Evolutionary conservation across 2,329 filamentous ascomycete species (phyloP).

Genomic region (Camillea tinctor): DNA sequence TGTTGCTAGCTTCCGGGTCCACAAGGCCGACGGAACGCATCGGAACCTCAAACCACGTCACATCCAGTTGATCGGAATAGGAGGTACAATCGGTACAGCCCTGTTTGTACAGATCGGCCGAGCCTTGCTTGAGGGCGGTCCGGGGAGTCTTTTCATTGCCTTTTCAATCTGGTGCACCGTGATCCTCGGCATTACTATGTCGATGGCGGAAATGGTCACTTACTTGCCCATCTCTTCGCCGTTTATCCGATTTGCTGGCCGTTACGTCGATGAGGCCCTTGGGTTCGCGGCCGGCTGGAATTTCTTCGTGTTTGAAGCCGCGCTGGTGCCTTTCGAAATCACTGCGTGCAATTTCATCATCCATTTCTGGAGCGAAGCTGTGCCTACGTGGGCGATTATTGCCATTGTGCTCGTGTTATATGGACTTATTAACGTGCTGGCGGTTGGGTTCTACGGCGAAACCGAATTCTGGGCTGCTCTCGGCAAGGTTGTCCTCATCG

Average conservation of each 20-base stretch:
- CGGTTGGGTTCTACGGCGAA: conserved; percentile 73
- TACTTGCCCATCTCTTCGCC: conserved; percentile 75
- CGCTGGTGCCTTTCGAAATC: conserved; percentile 66
- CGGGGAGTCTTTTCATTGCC: conserved; percentile 56
- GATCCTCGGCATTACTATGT: conserved; percentile 58
- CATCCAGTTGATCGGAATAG: conserved; percentile 61
- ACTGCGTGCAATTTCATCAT: conserved; percentile 64
- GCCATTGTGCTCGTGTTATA: conserved; percentile 55
- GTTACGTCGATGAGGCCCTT: conserved; percentile 73
- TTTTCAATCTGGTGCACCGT: conserved; percentile 63
- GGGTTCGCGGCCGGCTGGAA: conserved; percentile 73
- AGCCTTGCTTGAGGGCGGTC: conserved; percentile 58
- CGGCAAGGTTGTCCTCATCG: conserved; percentile 69
- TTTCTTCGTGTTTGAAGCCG: conserved; percentile 69
- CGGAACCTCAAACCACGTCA: conserved; percentile 55
- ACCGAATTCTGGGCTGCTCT: conserved; percentile 74
- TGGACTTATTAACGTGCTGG: conserved; percentile 65
- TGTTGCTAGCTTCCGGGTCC: conserved; percentile 17
- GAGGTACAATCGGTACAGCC: conserved; percentile 63
- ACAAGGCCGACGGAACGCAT: conserved; percentile 44
- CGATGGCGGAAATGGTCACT: conserved; percentile 74
- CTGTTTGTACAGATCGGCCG: conserved; percentile 60
- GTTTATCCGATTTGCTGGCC: conserved; percentile 74
- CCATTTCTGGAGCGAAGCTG: conserved; percentile 60
- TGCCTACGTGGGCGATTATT: conserved; percentile 61